A percentile compares a stretch with the other conserved stretches of the same genome.
These are phyloP conservation scores for Austroboletus novae-zelandiae DNA, from an alignment of 1,284 basidiomycete species.

Conservation along the genomic window DNA sequence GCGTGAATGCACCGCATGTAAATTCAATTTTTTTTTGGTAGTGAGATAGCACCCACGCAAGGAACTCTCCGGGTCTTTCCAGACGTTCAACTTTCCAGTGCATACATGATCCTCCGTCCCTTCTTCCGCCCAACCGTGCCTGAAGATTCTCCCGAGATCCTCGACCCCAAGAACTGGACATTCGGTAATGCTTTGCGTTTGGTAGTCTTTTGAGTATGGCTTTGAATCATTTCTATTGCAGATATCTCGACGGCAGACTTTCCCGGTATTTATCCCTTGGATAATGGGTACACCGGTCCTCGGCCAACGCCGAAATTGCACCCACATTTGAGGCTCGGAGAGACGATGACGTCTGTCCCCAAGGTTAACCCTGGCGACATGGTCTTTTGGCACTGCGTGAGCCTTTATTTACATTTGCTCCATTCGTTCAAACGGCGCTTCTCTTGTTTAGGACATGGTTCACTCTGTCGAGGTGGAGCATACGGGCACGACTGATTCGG, in stretches of 20 bases:
- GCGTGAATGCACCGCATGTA: not conserved
- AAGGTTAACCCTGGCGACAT: conserved; percentile 77
- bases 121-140: conserved; percentile 68
- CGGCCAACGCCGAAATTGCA: conserved; percentile 50
- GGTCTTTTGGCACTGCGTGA: conserved; percentile 82
- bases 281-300: conserved; percentile 52
- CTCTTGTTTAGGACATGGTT: conserved; percentile 55
- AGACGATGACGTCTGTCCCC: conserved; percentile 75
- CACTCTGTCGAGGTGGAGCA: conserved; percentile 80
- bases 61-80: conserved; percentile 83
- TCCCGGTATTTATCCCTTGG: conserved; percentile 47
- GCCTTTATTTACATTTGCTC: conserved; percentile 4
- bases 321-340: conserved; percentile 66
- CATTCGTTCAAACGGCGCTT: not conserved
- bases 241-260: conserved; percentile 58
- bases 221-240: conserved; percentile 20
- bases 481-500: conserved; percentile 66
- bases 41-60: conserved; percentile 69
- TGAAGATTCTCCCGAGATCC: conserved; percentile 40
- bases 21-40: conserved; percentile 20
- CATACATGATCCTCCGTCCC: conserved; percentile 80
- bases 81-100: conserved; percentile 67
- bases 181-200: conserved; percentile 44
- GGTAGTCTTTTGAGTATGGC: not conserved
- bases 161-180: conserved; percentile 66